These are phyloP conservation scores for Sporothrix variecibatus DNA, from an alignment of 2,329 filamentous ascomycete genomes.

Conservation along the genomic window DNA sequence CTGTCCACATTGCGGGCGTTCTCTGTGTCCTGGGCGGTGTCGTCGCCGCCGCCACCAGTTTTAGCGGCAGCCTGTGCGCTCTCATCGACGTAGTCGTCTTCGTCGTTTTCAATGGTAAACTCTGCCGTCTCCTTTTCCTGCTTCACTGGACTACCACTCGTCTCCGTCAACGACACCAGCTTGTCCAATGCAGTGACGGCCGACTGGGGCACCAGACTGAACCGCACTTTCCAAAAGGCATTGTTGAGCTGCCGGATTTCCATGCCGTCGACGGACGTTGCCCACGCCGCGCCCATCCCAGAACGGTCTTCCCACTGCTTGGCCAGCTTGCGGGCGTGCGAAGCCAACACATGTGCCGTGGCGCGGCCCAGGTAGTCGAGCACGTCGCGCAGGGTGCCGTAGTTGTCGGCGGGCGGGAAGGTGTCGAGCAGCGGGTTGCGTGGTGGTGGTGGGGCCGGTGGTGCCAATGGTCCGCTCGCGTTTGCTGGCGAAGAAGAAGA, in stretches of 20 bases:
- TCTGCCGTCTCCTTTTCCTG: neutral
- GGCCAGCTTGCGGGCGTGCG: slow-evolving; percentile 38
- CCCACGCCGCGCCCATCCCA: slow-evolving; percentile 34
- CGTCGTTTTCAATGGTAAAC: neutral
- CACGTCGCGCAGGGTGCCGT: slow-evolving; percentile 48
- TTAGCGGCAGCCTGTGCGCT: neutral
- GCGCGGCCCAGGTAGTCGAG: slow-evolving; percentile 50
- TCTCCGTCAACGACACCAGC: neutral
- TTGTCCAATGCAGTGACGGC: slow-evolving; percentile 18
- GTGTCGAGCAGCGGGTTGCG: slow-evolving; percentile 40
- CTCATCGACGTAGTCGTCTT: neutral
- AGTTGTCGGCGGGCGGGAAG: slow-evolving; percentile 49
- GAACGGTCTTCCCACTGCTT: slow-evolving; percentile 14
- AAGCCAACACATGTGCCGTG: slow-evolving; percentile 44
- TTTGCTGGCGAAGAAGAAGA: neutral
- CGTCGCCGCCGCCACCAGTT: slow-evolving; percentile 46
- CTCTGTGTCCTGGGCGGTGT: slow-evolving; percentile 39
- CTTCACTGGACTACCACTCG: neutral
- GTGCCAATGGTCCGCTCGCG: neutral
- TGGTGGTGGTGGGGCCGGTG: slow-evolving; percentile 23
- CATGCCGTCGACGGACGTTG: slow-evolving; percentile 29
- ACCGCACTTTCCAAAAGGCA: slow-evolving; percentile 38
- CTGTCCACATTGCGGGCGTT: slow-evolving; percentile 46
- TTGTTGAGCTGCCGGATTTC: slow-evolving; percentile 29
- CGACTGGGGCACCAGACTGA: slow-evolving; percentile 34